Base-by-base conservation (phyloP, 2,329 filamentous ascomycete species). In the Hymenoscyphus infarciens region DNA sequence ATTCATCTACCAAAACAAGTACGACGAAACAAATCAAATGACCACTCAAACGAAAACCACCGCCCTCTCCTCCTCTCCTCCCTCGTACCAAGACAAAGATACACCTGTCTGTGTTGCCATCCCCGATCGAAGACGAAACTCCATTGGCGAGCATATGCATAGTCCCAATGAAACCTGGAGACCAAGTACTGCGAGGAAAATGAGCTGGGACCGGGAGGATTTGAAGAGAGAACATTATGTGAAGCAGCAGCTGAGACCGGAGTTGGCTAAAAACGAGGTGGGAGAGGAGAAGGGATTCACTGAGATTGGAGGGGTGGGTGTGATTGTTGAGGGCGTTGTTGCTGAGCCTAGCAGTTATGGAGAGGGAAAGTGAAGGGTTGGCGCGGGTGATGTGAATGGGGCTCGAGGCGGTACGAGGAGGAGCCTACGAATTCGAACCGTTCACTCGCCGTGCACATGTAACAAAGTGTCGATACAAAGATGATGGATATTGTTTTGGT, bases 171-270 rank as follows among this genome's bases (percentile, higher is more conserved):
- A 67, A 56, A 68, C 59, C 1, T 74, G 72, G 72, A 65, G 63
- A 33, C 72, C 72, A 1, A 66, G 62, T 45, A 54, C 69, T 5
- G 62, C 63, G 13, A 56, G 70, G 6, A 57, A 45, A 39, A 68
- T 71, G 61, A 73, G 70, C 39, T 74, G 67, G 67, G 69, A 69
- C 45, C 61, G 62, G 22, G 68, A 74, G 64, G 71, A 73, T 59
- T 35, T 67, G 15, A 73, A 74, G 68, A 66, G 71, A 45, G 57
- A 63, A n/a, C 49, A 60, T 10, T 61, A 66, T 53, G 31, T 61
- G 15, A 56, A 22, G 25, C 42, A 57, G n/a, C 42, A 57, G n/a
- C 63, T 62, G 35, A 55, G 57, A 7, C 58, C 63, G 53, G 45
- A 53, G 56, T 45, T 38, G 35, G 35, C 35, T 5, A 38, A 16